These are phyloP conservation scores for Elsinoe perseae DNA, from an alignment of 2,329 filamentous ascomycete species.

Conservation along the genomic window DNA sequence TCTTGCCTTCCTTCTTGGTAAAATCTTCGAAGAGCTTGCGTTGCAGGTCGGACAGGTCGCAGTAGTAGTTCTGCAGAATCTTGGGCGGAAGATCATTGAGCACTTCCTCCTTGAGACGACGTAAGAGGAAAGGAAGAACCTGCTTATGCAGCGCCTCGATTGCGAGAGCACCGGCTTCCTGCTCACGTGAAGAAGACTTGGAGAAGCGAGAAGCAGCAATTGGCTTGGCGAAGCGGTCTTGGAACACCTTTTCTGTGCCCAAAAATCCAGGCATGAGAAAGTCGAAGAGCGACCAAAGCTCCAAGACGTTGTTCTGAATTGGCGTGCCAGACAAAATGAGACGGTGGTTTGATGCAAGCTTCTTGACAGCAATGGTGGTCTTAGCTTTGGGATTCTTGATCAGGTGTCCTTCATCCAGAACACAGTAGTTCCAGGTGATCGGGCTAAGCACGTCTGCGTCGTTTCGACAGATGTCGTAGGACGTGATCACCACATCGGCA, in stretches of 20 bases:
- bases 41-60: constrained; percentile 90
- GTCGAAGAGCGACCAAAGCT: constrained; percentile 96
- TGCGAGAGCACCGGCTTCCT: constrained; percentile 89
- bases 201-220: constrained; percentile 91
- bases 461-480: constrained; percentile 95
- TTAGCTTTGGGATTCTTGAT: constrained; percentile 99
- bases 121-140: constrained; percentile 89
- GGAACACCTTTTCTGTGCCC: constrained; percentile 91
- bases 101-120: constrained; percentile 95
- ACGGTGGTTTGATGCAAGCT: constrained; percentile 81
- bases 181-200: constrained; percentile 96
- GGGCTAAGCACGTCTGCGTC: constrained; percentile 78
- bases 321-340: constrained; percentile 94
- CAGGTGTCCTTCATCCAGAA: constrained; percentile 92
- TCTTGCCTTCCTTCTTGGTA: constrained; percentile 83
- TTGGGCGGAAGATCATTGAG: constrained; percentile 93
- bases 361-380: constrained; percentile 87
- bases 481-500: constrained; percentile 92
- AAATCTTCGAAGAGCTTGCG: constrained; percentile 96
- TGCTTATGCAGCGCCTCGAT: constrained; percentile 99
- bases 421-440: constrained; percentile 93
- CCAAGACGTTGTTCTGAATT: constrained; percentile 95
- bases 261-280: constrained; percentile 99
- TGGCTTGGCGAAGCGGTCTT: constrained; percentile 89
- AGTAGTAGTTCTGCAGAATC: constrained; percentile 99